Percentiles rank a stretch among this genome's conserved stretches.
These are phyloP conservation scores for Phytophthora aleatoria DNA, from an alignment of 352 stramenopile genomes.

Conservation along the genomic window DNA sequence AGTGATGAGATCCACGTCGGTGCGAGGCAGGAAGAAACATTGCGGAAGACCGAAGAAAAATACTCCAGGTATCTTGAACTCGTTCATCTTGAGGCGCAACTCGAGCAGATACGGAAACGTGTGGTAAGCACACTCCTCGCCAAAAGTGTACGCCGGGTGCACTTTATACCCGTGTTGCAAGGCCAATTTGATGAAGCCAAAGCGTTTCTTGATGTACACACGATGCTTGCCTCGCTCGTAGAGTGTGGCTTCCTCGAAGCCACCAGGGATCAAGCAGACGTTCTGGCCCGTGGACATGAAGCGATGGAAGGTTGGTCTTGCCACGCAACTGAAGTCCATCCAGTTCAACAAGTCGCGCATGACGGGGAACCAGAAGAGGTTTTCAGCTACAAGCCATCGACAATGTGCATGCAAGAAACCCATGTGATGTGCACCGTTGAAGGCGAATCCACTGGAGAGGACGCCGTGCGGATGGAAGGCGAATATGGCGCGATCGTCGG, in stretches of 20 bases:
- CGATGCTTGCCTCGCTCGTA: slow-evolving; percentile 79
- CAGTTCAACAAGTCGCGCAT: slow-evolving; percentile 65
- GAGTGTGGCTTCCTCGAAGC: slow-evolving; percentile 95
- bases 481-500: slow-evolving; percentile 29
- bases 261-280: slow-evolving; percentile 86
- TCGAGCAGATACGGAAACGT: slow-evolving; percentile 84
- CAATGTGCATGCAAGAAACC: slow-evolving; percentile 50
- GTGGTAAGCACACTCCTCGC: slow-evolving; percentile 84
- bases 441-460: slow-evolving; percentile 49
- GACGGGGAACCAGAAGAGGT: slow-evolving; percentile 64
- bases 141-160: slow-evolving; percentile 90
- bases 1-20: slow-evolving; percentile 79
- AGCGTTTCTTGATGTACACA: slow-evolving; percentile 90
- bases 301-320: slow-evolving; percentile 44
- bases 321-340: slow-evolving; percentile 58
- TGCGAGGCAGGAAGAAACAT: slow-evolving; percentile 86
- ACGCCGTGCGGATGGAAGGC: slow-evolving; percentile 75
- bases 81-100: slow-evolving; percentile 81
- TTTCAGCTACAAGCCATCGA: slow-evolving; percentile 69
- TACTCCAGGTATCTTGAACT: slow-evolving; percentile 84
- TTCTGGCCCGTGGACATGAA: slow-evolving; percentile 62
- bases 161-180: slow-evolving; percentile 91
- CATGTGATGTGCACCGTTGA: slow-evolving; percentile 60
- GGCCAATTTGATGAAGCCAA: slow-evolving; percentile 93
- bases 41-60: slow-evolving; percentile 72